These are phyloP conservation scores for Panicum virgatum DNA, from an alignment of 202 grass and related monocot genomes.

Conservation along the genomic window DNA sequence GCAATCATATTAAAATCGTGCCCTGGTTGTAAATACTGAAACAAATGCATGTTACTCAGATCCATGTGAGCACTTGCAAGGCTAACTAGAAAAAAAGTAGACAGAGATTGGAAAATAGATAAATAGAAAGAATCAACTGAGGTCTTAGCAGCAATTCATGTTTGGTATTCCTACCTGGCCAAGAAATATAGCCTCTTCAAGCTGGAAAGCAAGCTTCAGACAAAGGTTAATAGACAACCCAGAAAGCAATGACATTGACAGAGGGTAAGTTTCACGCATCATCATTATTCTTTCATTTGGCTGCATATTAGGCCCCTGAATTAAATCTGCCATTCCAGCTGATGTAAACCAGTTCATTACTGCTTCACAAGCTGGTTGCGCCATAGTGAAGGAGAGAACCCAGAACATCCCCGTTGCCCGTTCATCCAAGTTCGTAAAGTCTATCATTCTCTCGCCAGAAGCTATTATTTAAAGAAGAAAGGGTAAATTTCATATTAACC, in stretches of 20 bases:
- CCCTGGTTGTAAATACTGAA: constrained; percentile 6
- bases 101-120: background rate
- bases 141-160: constrained; percentile 15
- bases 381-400: constrained; percentile 99
- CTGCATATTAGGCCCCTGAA: constrained; percentile 83
- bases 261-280: constrained; percentile 91
- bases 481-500: background rate
- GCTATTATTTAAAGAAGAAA: constrained; percentile 46
- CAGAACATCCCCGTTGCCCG: constrained; percentile 95
- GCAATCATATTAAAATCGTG: constrained; percentile 3
- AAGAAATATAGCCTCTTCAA: constrained; percentile 99
- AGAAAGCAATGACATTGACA: constrained; percentile 94
- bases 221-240: constrained; percentile 95
- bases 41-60: background rate
- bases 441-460: constrained; percentile 82
- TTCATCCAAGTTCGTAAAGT: constrained; percentile 94
- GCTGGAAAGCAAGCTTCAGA: constrained; percentile 90
- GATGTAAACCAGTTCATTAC: constrained; percentile 98
- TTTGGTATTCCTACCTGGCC: constrained; percentile 66
- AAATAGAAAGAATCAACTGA: constrained; percentile 16
- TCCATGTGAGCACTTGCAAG: background rate
- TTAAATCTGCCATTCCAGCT: constrained; percentile 71
- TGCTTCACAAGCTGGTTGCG: constrained; percentile 81
- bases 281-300: constrained; percentile 73
- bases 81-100: background rate